phyloP scores from a whole-genome alignment of 2,329 filamentous ascomycete species.

The Rutstroemia sp. region DNA sequence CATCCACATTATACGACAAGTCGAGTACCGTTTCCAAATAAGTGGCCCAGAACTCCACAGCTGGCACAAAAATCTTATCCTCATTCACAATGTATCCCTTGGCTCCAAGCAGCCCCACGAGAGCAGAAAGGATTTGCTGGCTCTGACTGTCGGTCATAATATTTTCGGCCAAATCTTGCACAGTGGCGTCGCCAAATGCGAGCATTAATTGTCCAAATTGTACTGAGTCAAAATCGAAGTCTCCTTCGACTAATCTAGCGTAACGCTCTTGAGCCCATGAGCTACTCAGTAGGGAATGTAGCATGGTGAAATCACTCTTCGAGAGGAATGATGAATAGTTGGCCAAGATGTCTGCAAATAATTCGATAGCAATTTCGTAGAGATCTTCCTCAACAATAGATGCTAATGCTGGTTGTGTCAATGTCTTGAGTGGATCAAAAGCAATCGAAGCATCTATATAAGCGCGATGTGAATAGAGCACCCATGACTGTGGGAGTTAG shows the following conservation, averaged over 20 bases:
- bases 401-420: conserved; percentile 53
- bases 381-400: conserved; percentile 52
- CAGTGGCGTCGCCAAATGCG: conserved; percentile 60
- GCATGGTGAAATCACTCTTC: conserved; percentile 46
- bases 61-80: conserved; percentile 64
- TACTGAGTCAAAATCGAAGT: conserved; percentile 56
- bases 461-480: conserved; percentile 62
- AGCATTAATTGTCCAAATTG: conserved; percentile 61
- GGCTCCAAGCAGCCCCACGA: conserved; percentile 59
- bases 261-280: conserved; percentile 52
- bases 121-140: conserved; percentile 45
- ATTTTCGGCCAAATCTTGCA: conserved; percentile 50
- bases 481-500: conserved; percentile 52
- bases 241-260: conserved; percentile 46
- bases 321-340: conserved; percentile 59
- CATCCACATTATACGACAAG: conserved; percentile 44
- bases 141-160: conserved; percentile 40
- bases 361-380: conserved; percentile 53
- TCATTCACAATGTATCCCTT: conserved; percentile 63
- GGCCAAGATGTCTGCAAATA: conserved; percentile 57
- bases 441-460: conserved; percentile 50
- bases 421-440: conserved; percentile 49
- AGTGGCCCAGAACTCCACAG: conserved; percentile 75
- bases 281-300: conserved; percentile 54
- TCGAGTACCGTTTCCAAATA: conserved; percentile 65